Evolutionary conservation across 164 flowering plant species (phyloP).

Genomic region (Echeveria elegans): DNA sequence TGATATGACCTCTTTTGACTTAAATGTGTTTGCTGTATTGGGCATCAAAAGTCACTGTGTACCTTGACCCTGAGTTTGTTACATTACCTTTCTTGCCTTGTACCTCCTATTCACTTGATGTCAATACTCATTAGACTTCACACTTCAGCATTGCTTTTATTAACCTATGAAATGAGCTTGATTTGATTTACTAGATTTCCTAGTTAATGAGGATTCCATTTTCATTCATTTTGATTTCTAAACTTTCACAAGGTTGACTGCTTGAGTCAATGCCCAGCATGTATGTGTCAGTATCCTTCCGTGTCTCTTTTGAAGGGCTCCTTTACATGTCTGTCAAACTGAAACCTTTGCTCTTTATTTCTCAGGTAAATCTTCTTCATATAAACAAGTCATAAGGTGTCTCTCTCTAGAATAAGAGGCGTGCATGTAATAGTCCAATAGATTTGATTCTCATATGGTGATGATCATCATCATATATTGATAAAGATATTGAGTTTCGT

Average conservation of each 20-base stretch:
- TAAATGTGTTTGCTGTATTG: not conserved
- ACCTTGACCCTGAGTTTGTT: conserved; percentile 1
- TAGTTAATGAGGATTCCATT: not conserved
- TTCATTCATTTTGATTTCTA: too few relatives aligned
- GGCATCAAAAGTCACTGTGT: conserved; percentile 4
- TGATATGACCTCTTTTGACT: conserved; percentile 1
- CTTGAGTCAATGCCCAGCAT: too few relatives aligned
- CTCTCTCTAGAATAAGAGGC: too few relatives aligned
- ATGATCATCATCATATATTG: too few relatives aligned
- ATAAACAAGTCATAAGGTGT: too few relatives aligned
- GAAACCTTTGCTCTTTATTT: not conserved
- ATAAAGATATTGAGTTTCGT: not conserved
- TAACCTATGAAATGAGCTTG: too few relatives aligned
- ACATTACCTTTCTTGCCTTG: not conserved
- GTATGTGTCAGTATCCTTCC: too few relatives aligned
- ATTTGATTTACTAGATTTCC: too few relatives aligned
- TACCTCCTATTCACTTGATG: not conserved
- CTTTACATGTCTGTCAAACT: not conserved
- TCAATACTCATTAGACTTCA: too few relatives aligned
- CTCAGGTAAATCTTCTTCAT: not conserved
- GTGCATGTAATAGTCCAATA: conserved; percentile 1
- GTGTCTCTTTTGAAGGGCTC: too few relatives aligned
- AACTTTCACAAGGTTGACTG: too few relatives aligned
- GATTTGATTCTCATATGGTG: not conserved
- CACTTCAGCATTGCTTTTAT: too few relatives aligned